Evolutionary conservation across 208 protist species (phyloP).

Genomic region (Vickermania spadyakhi): DNA sequence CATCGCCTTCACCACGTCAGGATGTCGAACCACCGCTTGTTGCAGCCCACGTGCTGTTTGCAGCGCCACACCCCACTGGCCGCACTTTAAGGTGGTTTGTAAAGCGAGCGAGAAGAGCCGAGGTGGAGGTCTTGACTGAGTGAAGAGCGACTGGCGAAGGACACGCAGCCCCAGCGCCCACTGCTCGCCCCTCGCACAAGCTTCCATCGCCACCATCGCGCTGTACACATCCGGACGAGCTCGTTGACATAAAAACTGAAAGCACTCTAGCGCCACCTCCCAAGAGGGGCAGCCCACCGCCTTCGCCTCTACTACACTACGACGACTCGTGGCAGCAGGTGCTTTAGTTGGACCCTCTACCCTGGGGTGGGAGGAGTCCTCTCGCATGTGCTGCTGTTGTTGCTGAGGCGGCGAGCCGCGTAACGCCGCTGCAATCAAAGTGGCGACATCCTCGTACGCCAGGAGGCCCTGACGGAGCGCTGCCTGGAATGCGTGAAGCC

Average conservation of each 20-base stretch:
- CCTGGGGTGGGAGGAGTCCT: no score
- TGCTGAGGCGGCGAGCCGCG: no score
- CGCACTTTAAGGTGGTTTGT: constrained; percentile 28
- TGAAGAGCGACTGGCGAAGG: constrained; percentile 50
- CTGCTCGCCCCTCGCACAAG: constrained; percentile 40
- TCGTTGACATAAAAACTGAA: constrained; percentile 31
- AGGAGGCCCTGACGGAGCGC: constrained; percentile 32
- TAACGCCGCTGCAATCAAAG: neutral
- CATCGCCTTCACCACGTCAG: constrained; percentile 43
- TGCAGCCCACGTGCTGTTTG: constrained; percentile 30
- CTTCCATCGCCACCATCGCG: constrained; percentile 40
- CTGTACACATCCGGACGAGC: constrained; percentile 47
- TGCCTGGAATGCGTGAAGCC: constrained; percentile 33
- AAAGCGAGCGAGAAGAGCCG: constrained; percentile 38
- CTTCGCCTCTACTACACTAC: no score
- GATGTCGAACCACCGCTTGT: constrained; percentile 26
- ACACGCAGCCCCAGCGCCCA: constrained; percentile 62
- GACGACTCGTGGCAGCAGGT: neutral
- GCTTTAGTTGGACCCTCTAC: no score
- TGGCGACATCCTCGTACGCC: constrained; percentile 28
- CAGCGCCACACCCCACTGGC: constrained; percentile 42
- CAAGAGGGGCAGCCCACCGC: constrained; percentile 33
- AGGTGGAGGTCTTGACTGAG: constrained; percentile 28
- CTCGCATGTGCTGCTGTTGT: no score
- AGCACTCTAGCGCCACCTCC: constrained; percentile 49